These are phyloP conservation scores for Polychaeton citri DNA, from an alignment of 2,329 filamentous ascomycete genomes.

Conservation along the genomic window DNA sequence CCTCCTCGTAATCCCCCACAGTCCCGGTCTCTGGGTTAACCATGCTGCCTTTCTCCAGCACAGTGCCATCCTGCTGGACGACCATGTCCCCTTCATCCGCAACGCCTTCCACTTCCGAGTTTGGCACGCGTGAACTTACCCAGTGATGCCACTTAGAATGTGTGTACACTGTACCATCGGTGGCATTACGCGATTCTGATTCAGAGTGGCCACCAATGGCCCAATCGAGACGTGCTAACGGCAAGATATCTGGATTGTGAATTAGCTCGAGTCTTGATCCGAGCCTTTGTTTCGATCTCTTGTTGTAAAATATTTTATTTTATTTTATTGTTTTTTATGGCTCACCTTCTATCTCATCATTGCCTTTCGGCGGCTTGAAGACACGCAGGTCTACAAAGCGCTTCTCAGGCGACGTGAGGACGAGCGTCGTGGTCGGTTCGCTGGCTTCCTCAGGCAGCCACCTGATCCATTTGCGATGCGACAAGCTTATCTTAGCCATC, in stretches of 20 bases:
- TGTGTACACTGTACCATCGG: neutral
- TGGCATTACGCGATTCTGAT: conserved; percentile 16
- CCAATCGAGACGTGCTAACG: conserved; percentile 43
- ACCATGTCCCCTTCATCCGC: conserved; percentile 47
- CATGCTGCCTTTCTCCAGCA: conserved; percentile 47
- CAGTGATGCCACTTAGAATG: conserved; percentile 43
- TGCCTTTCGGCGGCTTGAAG: no score
- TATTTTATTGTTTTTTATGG: neutral
- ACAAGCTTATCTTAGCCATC: conserved; percentile 34
- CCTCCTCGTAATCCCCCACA: conserved; percentile 39
- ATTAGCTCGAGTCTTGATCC: neutral
- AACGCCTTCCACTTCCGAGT: conserved; percentile 22
- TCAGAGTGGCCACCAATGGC: conserved; percentile 47
- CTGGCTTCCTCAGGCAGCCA: conserved; percentile 38
- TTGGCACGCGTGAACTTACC: conserved; percentile 44
- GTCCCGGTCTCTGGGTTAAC: conserved; percentile 41
- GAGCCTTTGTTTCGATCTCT: neutral
- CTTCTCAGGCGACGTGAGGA: conserved; percentile 45
- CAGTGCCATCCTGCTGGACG: conserved; percentile 13
- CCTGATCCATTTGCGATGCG: conserved; percentile 44
- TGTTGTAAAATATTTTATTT: neutral
- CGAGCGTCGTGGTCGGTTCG: conserved; percentile 52
- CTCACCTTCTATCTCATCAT: no score
- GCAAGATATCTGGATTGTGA: conserved; percentile 14
- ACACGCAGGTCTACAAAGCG: conserved; percentile 52